Conservation (phyloP, 306 rosid species). For the Quillaja saponaria region DNA sequence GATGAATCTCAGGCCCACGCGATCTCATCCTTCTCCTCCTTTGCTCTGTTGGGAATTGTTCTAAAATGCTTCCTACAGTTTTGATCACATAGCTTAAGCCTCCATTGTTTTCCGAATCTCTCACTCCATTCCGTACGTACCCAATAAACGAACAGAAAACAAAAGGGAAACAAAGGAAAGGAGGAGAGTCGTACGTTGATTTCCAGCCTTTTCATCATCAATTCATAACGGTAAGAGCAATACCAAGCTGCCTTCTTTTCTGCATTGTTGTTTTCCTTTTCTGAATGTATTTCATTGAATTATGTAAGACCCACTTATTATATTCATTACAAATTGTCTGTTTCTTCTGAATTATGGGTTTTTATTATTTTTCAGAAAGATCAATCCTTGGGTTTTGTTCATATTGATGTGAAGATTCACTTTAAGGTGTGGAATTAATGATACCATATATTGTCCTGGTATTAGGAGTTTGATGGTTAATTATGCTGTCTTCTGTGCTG, state of each 20-base stretch:
- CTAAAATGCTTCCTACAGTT: not conserved
- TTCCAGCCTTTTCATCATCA: constrained; percentile 36
- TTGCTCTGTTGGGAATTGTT: not conserved
- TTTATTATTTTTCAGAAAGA: constrained; percentile 34
- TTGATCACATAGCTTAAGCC: not conserved
- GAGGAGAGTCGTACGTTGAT: constrained; percentile 3
- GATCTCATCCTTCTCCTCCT: constrained; percentile 29
- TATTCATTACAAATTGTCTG: constrained; percentile 5
- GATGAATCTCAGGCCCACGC: constrained; percentile 46
- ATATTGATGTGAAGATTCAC: constrained; percentile 43
- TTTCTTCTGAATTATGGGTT: constrained; percentile 15
- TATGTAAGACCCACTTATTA: constrained; percentile 20
- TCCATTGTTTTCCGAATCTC: constrained; percentile 10
- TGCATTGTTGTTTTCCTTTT: not conserved
- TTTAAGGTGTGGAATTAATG: constrained; percentile 50
- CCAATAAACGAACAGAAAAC: not conserved
- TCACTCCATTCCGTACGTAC: not conserved
- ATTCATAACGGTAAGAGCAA: constrained; percentile 22
- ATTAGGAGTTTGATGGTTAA: constrained; percentile 28
- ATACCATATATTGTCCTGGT: constrained; percentile 10
- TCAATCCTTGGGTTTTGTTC: constrained; percentile 30
- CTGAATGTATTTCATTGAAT: constrained; percentile 11
- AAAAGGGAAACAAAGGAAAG: not conserved
- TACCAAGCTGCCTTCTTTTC: not conserved
- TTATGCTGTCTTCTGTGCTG: constrained; percentile 23